Percentiles rank a stretch among this genome's conserved stretches.
phyloP scores from a whole-genome alignment of 2,329 filamentous ascomycete species.

The Sphaerostilbella broomeana region DNA sequence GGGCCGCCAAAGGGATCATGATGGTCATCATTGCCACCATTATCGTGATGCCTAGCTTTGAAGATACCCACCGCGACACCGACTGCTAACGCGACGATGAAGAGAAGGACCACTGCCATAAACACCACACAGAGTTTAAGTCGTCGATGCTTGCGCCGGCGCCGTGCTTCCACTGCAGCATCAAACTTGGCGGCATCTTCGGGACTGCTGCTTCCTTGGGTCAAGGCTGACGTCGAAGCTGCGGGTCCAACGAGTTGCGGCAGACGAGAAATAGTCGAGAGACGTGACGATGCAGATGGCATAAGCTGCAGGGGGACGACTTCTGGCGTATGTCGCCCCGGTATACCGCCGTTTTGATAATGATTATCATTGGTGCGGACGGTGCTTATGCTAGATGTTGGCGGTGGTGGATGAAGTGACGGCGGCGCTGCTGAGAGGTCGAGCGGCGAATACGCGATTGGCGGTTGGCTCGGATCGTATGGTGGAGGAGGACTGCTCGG shows the following conservation, averaged over 20 bases:
- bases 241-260: not conserved
- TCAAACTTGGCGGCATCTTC: slow-evolving; percentile 18
- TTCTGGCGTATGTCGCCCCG: not conserved
- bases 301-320: slow-evolving; percentile 7
- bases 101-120: slow-evolving; percentile 18
- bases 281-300: not conserved
- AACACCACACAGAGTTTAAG: slow-evolving; percentile 19
- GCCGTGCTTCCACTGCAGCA: slow-evolving; percentile 19
- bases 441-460: slow-evolving; percentile 13
- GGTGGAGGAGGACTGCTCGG: slow-evolving; percentile 23
- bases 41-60: slow-evolving; percentile 12
- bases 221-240: slow-evolving; percentile 15
- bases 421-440: slow-evolving; percentile 7
- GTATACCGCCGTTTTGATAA: not conserved
- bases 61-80: slow-evolving; percentile 23
- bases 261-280: not conserved
- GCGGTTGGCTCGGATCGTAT: slow-evolving; percentile 22
- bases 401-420: not conserved
- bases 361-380: not conserved
- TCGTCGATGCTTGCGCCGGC: slow-evolving; percentile 16
- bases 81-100: slow-evolving; percentile 21
- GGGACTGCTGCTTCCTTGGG: slow-evolving; percentile 1
- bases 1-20: too few species aligned
- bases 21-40: not conserved
- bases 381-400: too few species aligned